Conservation (phyloP, 352 stramenopile genomes). For the Phytophthora pinifolia region DNA sequence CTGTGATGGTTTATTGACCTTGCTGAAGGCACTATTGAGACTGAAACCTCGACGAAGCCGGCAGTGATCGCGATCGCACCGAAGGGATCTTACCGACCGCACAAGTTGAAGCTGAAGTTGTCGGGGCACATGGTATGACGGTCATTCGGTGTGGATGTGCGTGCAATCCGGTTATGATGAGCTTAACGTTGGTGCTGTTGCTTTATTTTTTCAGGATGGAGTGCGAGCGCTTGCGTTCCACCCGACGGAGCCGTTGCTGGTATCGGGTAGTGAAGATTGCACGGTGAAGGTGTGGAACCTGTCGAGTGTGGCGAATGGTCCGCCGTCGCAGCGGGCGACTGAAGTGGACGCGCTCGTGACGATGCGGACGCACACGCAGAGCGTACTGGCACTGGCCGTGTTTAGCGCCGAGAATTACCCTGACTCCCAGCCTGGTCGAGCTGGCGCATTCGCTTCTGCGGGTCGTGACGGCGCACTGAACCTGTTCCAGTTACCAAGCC, state of each 20-base stretch:
- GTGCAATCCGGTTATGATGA: constrained; percentile 3
- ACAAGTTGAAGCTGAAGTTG: constrained; percentile 88
- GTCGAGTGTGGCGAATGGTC: constrained; percentile 52
- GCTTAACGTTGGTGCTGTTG: not conserved
- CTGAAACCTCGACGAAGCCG: constrained; percentile 42
- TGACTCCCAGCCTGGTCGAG: constrained; percentile 43
- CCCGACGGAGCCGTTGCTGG: constrained; percentile 76
- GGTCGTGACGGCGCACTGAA: constrained; percentile 77
- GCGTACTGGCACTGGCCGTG: constrained; percentile 70
- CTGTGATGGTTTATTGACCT: not conserved
- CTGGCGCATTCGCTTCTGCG: constrained; percentile 67
- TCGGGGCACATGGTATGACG: constrained; percentile 74
- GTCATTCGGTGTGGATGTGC: constrained; percentile 1
- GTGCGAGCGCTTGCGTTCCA: constrained; percentile 79
- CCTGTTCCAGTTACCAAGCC: constrained; percentile 57
- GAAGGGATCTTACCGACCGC: constrained; percentile 65
- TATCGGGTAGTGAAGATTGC: constrained; percentile 85
- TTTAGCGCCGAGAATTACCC: constrained; percentile 79
- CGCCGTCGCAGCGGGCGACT: constrained; percentile 63
- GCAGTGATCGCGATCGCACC: constrained; percentile 46
- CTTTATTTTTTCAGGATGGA: constrained; percentile 48
- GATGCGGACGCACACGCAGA: constrained; percentile 69
- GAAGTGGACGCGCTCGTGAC: constrained; percentile 83
- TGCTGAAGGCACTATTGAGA: constrained; percentile 32
- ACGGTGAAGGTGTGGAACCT: constrained; percentile 87